Base-by-base conservation (phyloP, 1,139 yeast genomes). In the Wickerhamiella infanticola region DNA sequence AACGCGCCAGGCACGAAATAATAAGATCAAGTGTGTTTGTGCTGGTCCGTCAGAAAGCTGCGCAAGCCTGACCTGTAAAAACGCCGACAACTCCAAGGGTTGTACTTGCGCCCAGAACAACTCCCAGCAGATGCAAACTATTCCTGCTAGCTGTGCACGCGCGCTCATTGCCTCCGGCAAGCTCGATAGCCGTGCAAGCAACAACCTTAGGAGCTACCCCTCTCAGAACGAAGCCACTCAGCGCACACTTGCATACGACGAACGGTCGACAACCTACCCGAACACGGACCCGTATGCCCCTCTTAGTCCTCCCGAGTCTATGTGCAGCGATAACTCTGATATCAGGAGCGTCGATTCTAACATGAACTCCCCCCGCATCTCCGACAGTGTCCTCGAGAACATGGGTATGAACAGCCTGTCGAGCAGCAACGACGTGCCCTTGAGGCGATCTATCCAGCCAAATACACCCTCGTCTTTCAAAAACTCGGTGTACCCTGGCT, bases 1-100 rank as follows among this genome's bases (percentile, higher is more conserved):
- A 48, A 76, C 79, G 56, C 70, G 95, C 40, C 79, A 55, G 76
- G 79, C 54, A 66, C 79, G 6, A 94, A 84, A 59, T 75, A 79
- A 11, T 65, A 74, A 43, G 86, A 96, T 62, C 68, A 33, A 39
- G 33, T 45, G 49, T 41, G 26, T 24, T 9, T 44, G 49, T 38
- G 24, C 18, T 18, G 18, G 18, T 18, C 18, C 18, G 18, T 18
- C 18, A 18, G 18, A 18, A 2, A 18, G 18, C 18, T 18, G 18
- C 18, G 18, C 18, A 18, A 18, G 18, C 18, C 18, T 18, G 18
- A 18, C 18, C 18, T 18, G 18, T 18, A 18, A 18, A 18, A 18
- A 18, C 18, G 18, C 18, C 18, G 40, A 38, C 23, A n/a, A 11
- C 36, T 39, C 25, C 41, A 39, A 39, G 25, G 18, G 18, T 2